phyloP scores from a whole-genome alignment of 2,329 filamentous ascomycete genomes.

The Nigrospora sphaerica region DNA sequence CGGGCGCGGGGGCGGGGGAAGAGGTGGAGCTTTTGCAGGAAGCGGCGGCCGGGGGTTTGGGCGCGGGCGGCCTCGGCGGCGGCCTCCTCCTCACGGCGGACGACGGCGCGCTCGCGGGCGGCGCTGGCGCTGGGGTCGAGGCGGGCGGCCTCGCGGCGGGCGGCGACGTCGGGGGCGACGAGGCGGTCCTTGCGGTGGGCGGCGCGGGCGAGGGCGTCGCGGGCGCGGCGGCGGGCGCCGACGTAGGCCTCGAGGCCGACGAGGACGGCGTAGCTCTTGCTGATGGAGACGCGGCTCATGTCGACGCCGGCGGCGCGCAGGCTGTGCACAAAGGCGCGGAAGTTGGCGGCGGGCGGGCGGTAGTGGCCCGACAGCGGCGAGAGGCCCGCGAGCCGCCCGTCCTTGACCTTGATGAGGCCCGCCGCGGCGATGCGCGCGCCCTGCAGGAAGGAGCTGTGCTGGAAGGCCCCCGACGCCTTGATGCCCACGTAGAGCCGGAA shows the following conservation, averaged over 20 bases:
- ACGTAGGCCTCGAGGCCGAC: slow-evolving; percentile 77
- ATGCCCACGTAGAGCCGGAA: slow-evolving; percentile 86
- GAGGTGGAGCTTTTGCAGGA: neutral
- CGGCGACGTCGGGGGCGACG: neutral
- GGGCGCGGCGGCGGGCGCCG: slow-evolving; percentile 35
- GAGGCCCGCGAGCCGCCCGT: slow-evolving; percentile 68
- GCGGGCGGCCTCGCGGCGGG: neutral
- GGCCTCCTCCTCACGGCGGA: neutral
- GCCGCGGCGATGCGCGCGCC: slow-evolving; percentile 76
- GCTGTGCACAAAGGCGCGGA: slow-evolving; percentile 70
- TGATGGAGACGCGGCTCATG: slow-evolving; percentile 71
- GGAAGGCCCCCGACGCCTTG: slow-evolving; percentile 81
- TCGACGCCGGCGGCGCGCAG: slow-evolving; percentile 70
- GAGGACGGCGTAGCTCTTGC: slow-evolving; percentile 73
- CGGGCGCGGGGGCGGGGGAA: too few relatives aligned
- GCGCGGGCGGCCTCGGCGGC: neutral
- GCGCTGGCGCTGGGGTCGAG: neutral
- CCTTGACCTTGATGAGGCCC: slow-evolving; percentile 76
- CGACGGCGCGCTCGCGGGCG: neutral
- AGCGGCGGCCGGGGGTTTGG: neutral
- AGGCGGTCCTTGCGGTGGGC: neutral
- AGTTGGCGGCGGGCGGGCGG: slow-evolving; percentile 74
- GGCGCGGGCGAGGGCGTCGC: neutral
- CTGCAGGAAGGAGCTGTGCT: slow-evolving; percentile 84
- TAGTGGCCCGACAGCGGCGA: slow-evolving; percentile 76